A percentile compares a stretch with the other conserved stretches of the same genome.
phyloP scores from a whole-genome alignment of 2,329 filamentous ascomycete species.

The Colletotrichum sp. region DNA sequence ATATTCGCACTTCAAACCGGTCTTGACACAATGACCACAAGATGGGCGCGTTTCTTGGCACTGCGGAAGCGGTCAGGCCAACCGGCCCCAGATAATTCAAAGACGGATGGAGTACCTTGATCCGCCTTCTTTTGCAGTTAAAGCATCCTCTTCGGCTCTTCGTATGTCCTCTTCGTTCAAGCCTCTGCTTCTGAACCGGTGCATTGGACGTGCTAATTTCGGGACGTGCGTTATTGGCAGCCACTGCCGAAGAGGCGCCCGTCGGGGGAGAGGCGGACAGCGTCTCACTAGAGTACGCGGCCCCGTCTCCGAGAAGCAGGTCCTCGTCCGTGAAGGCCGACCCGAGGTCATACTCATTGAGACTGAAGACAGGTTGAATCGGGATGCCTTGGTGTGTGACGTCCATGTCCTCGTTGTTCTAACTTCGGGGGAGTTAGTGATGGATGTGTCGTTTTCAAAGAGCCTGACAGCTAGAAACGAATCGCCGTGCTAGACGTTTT shows the following conservation, averaged over 20 bases:
- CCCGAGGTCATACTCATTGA: slow-evolving; percentile 41
- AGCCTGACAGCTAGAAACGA: background rate
- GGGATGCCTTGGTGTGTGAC: slow-evolving; percentile 7
- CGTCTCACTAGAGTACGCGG: slow-evolving; percentile 24
- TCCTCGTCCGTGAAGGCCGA: slow-evolving; percentile 38
- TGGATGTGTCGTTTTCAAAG: background rate
- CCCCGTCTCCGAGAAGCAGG: slow-evolving; percentile 23
- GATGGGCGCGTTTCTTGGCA: slow-evolving; percentile 70
- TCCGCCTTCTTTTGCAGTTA: slow-evolving; percentile 70
- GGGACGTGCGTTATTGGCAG: background rate
- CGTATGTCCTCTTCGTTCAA: slow-evolving; percentile 66
- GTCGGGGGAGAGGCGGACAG: slow-evolving; percentile 29
- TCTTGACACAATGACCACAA: slow-evolving; percentile 68
- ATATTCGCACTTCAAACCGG: slow-evolving; percentile 67
- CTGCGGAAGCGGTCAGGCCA: slow-evolving; percentile 33
- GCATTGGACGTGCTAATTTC: background rate
- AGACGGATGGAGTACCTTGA: slow-evolving; percentile 52
- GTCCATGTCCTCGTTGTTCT: background rate
- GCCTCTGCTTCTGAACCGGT: slow-evolving; percentile 37
- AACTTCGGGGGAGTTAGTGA: background rate
- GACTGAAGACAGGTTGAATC: slow-evolving; percentile 32
- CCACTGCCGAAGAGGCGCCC: background rate
- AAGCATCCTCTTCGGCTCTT: slow-evolving; percentile 71
- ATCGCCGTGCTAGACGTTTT: background rate
- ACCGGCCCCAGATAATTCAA: background rate